Conservation (phyloP, 306 rosid species). For the Quercus engelmannii region DNA sequence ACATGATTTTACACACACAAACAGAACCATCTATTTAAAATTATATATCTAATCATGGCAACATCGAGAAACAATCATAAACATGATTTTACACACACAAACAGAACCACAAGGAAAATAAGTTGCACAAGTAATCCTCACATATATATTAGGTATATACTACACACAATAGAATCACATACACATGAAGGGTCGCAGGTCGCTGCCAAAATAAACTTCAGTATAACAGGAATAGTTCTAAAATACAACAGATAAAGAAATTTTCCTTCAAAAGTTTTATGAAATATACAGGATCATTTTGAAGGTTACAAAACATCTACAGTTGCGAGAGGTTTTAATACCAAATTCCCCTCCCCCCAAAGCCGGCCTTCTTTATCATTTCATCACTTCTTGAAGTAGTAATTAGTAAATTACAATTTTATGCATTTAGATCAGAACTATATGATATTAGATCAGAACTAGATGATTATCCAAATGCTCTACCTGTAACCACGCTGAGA, state of each 20-base stretch:
- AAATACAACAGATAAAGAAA: background rate
- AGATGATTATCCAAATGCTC: background rate
- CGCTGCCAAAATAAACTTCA: background rate
- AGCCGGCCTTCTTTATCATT: background rate
- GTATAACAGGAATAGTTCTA: background rate
- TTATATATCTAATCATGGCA: background rate
- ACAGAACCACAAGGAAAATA: background rate
- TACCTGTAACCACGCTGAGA: slow-evolving; percentile 88
- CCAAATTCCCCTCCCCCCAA: background rate
- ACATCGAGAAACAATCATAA: background rate
- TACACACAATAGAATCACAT: background rate
- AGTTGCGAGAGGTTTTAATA: background rate
- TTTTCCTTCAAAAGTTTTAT: background rate
- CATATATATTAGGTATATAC: background rate
- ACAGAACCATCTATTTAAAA: background rate
- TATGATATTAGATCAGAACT: background rate
- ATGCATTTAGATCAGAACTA: background rate
- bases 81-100: background rate
- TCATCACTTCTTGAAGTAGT: background rate
- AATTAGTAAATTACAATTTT: background rate
- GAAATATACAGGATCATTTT: background rate
- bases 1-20: background rate
- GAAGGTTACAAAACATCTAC: background rate
- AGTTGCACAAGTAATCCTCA: background rate
- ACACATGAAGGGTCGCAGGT: background rate